Conservation (phyloP, 805 yeast species). For the Blastobotrys peoriensis region DNA sequence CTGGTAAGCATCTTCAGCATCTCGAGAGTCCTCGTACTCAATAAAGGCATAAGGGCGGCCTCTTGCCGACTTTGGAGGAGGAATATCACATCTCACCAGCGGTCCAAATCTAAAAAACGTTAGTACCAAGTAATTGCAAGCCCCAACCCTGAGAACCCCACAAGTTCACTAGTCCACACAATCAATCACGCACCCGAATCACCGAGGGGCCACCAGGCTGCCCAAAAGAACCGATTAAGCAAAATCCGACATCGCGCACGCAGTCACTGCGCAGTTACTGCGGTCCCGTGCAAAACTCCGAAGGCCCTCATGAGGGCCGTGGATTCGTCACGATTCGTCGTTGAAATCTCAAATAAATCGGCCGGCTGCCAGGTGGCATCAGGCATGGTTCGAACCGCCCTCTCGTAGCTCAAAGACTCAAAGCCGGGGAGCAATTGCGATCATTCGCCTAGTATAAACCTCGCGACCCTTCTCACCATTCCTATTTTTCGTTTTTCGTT, state of each 20-base stretch:
- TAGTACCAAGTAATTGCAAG: neutral
- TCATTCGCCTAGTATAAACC: too few relatives aligned
- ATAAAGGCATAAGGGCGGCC: slow-evolving; percentile 25
- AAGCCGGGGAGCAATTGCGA: too few relatives aligned
- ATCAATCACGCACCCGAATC: neutral
- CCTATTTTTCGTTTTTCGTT: too few relatives aligned
- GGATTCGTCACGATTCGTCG: too few relatives aligned
- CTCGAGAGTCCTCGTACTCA: slow-evolving; percentile 27
- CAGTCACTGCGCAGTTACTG: too few relatives aligned
- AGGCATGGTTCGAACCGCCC: too few relatives aligned
- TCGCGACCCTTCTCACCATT: too few relatives aligned
- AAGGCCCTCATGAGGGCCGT: too few relatives aligned
- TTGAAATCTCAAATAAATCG: too few relatives aligned
- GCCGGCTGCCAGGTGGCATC: too few relatives aligned
- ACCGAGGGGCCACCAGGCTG: slow-evolving; percentile 1
- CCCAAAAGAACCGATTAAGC: neutral
- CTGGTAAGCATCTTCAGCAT: slow-evolving; percentile 30
- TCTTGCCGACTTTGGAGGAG: slow-evolving; percentile 24
- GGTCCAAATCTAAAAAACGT: slow-evolving; percentile 22
- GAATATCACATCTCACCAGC: slow-evolving; percentile 28
- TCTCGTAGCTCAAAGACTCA: too few relatives aligned
- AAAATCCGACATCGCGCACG: neutral
- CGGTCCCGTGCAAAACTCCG: too few relatives aligned
- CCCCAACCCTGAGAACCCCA: neutral
- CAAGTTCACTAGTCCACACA: neutral